Base-by-base conservation (phyloP, 495 filamentous ascomycete genomes). In the Achaetomiella virescens region DNA sequence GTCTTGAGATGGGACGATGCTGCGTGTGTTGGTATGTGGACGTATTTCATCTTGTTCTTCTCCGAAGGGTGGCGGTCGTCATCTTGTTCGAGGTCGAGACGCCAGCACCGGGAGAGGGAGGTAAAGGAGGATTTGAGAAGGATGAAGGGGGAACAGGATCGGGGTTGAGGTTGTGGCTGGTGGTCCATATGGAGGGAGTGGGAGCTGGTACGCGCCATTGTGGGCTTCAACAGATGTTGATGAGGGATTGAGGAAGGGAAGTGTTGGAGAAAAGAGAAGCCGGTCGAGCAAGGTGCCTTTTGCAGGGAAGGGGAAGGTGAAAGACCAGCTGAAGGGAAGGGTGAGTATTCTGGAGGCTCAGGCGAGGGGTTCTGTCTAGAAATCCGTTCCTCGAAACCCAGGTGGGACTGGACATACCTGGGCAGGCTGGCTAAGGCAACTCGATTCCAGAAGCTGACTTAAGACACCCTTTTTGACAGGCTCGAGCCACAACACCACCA, bases 21-120 rank as follows among this genome's bases (percentile, higher is more conserved):
- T 4, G 77, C 72, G 44, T 79, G 72, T 1, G 66, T 69, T 21
- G 75, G 77, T 5, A 55, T 58, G 51, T 75, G 68, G 35, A 60
- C 57, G 54, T 70, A 72, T 54, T 61, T 67, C 61, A 65, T 66
- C 29, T 65, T 41, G 5, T 58, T 2, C 0, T 57, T 6, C 18
- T 45, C 18, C 46, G 27, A 2, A n/a, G 31, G 8, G 3, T 12
- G 42, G 40, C 36, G 35, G 35, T 36, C 27, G 4, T 31, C 27
- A 9, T 31, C 27, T 31, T 31, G 5, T 4, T 9, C 10, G 36
- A 50, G 43, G 10, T 58, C 51, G 18, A 47, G 27, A 4, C 27
- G 29, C 54, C 54, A 61, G 38, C 57, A 54, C 2, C 42, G 51
- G 10, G 42, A 52, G 2, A 66, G 2, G 40, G 55, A 44, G n/a